Percentiles rank a stretch among this genome's conserved stretches.
These are phyloP conservation scores for Alternaria tenuissima DNA, from an alignment of 2,329 filamentous ascomycete species.

Conservation along the genomic window DNA sequence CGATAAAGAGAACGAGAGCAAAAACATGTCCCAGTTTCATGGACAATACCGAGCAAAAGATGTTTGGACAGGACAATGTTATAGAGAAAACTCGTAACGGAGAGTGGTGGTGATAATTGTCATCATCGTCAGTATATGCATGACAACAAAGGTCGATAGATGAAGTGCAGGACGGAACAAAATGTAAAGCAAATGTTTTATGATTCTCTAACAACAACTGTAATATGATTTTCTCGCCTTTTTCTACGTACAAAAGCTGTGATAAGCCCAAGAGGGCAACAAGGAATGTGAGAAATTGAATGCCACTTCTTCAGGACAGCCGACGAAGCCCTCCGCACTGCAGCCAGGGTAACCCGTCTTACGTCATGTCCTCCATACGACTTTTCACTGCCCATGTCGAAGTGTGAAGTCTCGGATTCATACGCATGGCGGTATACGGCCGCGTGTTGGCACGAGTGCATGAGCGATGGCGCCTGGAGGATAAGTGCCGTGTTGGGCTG, in stretches of 20 bases:
- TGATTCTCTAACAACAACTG: conserved; percentile 3
- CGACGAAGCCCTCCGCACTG: neutral
- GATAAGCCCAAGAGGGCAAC: neutral
- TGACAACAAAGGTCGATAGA: neutral
- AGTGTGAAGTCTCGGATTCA: neutral
- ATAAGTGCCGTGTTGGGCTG: conserved; percentile 1
- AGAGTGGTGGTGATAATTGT: neutral
- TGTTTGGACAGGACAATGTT: neutral
- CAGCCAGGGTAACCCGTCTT: neutral
- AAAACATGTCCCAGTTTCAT: neutral
- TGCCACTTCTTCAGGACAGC: conserved; percentile 1
- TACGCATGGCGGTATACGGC: neutral
- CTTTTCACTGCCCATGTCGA: neutral
- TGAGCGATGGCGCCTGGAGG: neutral
- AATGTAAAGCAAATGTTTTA: neutral
- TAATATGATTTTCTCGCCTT: conserved; percentile 16
- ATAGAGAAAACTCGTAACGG: neutral
- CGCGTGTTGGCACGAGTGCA: neutral
- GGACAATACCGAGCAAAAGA: neutral
- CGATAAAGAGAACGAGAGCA: neutral
- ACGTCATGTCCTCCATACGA: neutral
- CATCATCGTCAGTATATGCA: neutral
- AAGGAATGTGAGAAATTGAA: conserved; percentile 12
- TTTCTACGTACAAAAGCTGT: conserved; percentile 2
- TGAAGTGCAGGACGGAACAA: neutral